Percentiles rank a stretch among this genome's conserved stretches.
These are phyloP conservation scores for Populus ilicifolia DNA, from an alignment of 345 rosid genomes.

Conservation along the genomic window DNA sequence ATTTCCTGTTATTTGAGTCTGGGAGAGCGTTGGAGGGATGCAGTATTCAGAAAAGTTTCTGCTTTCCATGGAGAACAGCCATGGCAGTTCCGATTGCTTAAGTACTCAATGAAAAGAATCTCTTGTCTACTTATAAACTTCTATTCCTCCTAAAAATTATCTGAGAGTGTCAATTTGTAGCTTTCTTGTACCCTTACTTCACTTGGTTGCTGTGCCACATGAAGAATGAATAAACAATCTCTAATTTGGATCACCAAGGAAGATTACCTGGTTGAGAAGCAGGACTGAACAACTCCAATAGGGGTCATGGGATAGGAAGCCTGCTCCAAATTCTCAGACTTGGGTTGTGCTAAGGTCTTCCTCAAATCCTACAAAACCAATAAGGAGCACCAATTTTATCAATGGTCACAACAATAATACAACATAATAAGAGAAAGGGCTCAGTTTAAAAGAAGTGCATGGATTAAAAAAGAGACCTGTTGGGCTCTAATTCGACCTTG, in stretches of 20 bases:
- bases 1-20: background rate
- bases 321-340: slow-evolving; percentile 34
- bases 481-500: slow-evolving; percentile 87
- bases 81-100: background rate
- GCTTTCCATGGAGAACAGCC: background rate
- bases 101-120: background rate
- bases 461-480: slow-evolving; percentile 41
- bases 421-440: background rate
- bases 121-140: background rate
- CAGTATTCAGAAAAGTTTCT: background rate
- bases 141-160: background rate
- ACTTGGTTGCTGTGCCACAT: background rate
- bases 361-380: slow-evolving; percentile 52
- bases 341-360: slow-evolving; percentile 49
- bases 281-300: slow-evolving; percentile 68
- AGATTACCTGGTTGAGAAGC: slow-evolving; percentile 71
- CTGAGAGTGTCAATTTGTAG: background rate
- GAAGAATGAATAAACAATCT: background rate
- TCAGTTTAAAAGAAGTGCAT: too few relatives aligned
- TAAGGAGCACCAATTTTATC: background rate
- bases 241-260: background rate
- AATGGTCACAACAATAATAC: background rate
- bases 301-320: slow-evolving; percentile 69
- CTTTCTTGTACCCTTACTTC: background rate
- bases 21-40: background rate